Evolutionary conservation across 1,139 yeast species (phyloP).

Genomic region (Scheffersomyces stambukii): DNA sequence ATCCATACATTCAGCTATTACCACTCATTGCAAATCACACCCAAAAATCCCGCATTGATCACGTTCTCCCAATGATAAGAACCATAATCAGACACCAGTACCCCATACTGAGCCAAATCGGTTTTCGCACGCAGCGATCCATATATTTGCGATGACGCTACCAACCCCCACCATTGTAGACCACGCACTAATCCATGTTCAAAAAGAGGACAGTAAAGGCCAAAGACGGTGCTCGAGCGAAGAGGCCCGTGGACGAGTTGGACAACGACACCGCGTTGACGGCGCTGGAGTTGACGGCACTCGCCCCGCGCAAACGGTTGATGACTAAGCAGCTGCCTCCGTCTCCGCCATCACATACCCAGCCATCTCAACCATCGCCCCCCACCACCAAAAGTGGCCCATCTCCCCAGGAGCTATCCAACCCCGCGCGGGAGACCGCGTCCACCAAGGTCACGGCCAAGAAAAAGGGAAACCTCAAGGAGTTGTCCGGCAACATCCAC

Average conservation of each 20-base stretch:
- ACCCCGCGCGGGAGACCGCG: slow-evolving; percentile 1
- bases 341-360: slow-evolving; percentile 1
- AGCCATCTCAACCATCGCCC: neutral
- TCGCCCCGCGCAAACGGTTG: too few species aligned
- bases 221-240: slow-evolving; percentile 3
- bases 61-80: too few species aligned
- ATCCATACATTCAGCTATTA: too few species aligned
- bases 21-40: too few species aligned
- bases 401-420: slow-evolving; percentile 8
- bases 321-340: too few species aligned
- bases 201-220: slow-evolving; percentile 28
- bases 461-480: slow-evolving; percentile 11
- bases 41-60: too few species aligned
- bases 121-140: too few species aligned
- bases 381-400: neutral
- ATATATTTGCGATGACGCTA: too few species aligned
- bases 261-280: neutral
- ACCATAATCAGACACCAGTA: too few species aligned
- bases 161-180: too few species aligned
- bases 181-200: slow-evolving; percentile 21
- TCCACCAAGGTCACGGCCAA: slow-evolving; percentile 1
- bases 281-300: neutral
- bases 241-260: slow-evolving; percentile 2
- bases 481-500: slow-evolving; percentile 51
- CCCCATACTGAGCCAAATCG: too few species aligned